Conservation (phyloP, 768 basidiomycete species). For the Phlegmacium glaucopus region DNA sequence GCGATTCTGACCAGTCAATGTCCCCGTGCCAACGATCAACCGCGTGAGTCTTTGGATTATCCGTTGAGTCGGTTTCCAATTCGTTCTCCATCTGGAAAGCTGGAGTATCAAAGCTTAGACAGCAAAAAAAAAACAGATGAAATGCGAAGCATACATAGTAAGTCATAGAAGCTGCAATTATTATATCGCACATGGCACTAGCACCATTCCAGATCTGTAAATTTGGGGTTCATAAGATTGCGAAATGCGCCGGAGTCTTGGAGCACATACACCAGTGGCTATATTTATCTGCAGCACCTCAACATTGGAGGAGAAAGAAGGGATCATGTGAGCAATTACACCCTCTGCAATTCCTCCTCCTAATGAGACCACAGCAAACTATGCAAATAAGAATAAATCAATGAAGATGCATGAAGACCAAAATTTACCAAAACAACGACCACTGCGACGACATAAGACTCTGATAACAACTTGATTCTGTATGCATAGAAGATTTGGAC, state of each 20-base stretch:
- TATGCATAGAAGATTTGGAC: conserved; percentile 5
- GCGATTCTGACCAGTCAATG: conserved; percentile 11
- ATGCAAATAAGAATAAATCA: not conserved
- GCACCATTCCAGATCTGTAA: conserved; percentile 16
- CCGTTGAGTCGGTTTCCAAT: conserved; percentile 1
- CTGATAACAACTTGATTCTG: conserved; percentile 9
- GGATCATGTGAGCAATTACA: conserved; percentile 5
- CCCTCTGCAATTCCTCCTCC: conserved; percentile 10
- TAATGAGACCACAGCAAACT: conserved; percentile 13
- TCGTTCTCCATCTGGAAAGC: not conserved
- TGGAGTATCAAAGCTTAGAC: not conserved
- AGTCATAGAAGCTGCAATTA: conserved; percentile 17
- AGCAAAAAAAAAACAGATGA: too few relatives aligned
- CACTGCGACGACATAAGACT: conserved; percentile 7
- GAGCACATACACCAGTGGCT: conserved; percentile 6
- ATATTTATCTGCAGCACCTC: conserved; percentile 1
- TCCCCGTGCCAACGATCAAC: conserved; percentile 14
- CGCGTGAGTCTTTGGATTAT: conserved; percentile 7
- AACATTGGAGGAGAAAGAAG: conserved; percentile 7
- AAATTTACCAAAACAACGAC: conserved; percentile 1
- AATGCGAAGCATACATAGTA: conserved; percentile 10
- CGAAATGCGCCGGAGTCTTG: not conserved
- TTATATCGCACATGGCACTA: conserved; percentile 15
- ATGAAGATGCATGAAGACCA: not conserved
- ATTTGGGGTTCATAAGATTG: not conserved